Percentiles rank a stretch among this genome's conserved stretches.
Conservation (phyloP, 306 rosid species). For the Casuarina glauca region DNA sequence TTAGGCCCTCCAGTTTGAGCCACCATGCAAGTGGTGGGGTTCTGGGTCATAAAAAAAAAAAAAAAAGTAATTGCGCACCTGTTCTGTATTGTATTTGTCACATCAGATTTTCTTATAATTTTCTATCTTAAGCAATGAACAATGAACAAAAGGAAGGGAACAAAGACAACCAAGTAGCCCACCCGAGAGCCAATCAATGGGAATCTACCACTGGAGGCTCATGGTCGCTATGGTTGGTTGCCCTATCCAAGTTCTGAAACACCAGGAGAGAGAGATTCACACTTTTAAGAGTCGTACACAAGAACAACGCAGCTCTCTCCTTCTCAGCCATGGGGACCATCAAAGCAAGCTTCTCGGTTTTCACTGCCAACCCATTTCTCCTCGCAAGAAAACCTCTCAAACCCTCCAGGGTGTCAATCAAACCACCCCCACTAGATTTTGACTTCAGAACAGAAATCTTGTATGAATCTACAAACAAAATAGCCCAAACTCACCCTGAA, state of each 20-base stretch:
- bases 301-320: background rate
- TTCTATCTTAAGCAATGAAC: background rate
- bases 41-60: no score
- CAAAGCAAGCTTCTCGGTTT: conserved; percentile 56
- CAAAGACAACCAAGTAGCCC: background rate
- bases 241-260: conserved; percentile 3
- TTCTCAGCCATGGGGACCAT: conserved; percentile 50
- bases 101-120: background rate
- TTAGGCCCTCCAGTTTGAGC: no score
- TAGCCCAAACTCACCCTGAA: conserved; percentile 64
- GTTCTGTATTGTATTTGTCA: background rate
- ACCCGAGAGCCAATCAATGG: background rate
- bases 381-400: conserved; percentile 26
- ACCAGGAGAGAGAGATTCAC: background rate
- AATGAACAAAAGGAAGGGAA: background rate
- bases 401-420: conserved; percentile 53
- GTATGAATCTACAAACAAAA: conserved; percentile 50
- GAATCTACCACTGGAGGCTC: background rate
- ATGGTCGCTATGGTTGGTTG: conserved; percentile 1
- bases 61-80: no score
- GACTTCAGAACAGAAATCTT: conserved; percentile 63
- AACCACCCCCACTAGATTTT: conserved; percentile 70
- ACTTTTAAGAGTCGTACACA: background rate
- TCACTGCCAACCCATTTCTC: conserved; percentile 43
- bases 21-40: no score